phyloP scores from a whole-genome alignment of 225 moss, liverwort and hornwort genomes.

The Bryoerythrophyllum caledonicum region DNA sequence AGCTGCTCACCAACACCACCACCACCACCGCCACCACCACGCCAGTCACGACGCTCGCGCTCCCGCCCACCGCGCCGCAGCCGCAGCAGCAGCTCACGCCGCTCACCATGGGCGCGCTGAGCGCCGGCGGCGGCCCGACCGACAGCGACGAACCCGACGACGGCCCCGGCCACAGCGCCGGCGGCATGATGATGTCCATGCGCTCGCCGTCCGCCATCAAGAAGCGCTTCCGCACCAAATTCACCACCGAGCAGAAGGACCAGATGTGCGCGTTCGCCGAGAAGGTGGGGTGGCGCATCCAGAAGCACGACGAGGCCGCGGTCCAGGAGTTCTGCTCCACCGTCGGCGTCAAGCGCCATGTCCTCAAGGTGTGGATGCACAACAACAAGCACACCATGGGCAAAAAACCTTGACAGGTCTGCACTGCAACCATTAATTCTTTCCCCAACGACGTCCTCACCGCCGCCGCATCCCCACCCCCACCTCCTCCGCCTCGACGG shows the following conservation, averaged over 20 bases:
- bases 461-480: slow-evolving; percentile 27
- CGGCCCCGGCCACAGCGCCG: slow-evolving; percentile 54
- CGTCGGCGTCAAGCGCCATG: slow-evolving; percentile 92
- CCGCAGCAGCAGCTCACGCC: slow-evolving; percentile 59
- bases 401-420: slow-evolving; percentile 58
- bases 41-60: slow-evolving; percentile 48
- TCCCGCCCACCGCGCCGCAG: slow-evolving; percentile 44
- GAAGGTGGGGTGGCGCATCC: slow-evolving; percentile 98
- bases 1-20: slow-evolving; percentile 7
- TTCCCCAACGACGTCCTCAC: background rate
- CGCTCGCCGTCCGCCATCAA: slow-evolving; percentile 81
- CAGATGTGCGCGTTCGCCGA: slow-evolving; percentile 98
- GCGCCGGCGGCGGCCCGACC: slow-evolving; percentile 71
- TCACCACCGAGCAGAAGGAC: slow-evolving; percentile 98
- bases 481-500: background rate
- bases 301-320: slow-evolving; percentile 96
- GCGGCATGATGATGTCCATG: slow-evolving; percentile 43
- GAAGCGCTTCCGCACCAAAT: slow-evolving; percentile 98
- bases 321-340: slow-evolving; percentile 95
- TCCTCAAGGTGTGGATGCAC: slow-evolving; percentile 99
- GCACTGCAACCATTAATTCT: slow-evolving; percentile 5
- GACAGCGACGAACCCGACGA: slow-evolving; percentile 97
- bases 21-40: too few species aligned
- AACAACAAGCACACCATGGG: slow-evolving; percentile 99
- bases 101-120: slow-evolving; percentile 74